A percentile compares a stretch with the other conserved stretches of the same genome.
phyloP scores from a whole-genome alignment of 2,329 filamentous ascomycete genomes.

The Epichloe glyceriae region DNA sequence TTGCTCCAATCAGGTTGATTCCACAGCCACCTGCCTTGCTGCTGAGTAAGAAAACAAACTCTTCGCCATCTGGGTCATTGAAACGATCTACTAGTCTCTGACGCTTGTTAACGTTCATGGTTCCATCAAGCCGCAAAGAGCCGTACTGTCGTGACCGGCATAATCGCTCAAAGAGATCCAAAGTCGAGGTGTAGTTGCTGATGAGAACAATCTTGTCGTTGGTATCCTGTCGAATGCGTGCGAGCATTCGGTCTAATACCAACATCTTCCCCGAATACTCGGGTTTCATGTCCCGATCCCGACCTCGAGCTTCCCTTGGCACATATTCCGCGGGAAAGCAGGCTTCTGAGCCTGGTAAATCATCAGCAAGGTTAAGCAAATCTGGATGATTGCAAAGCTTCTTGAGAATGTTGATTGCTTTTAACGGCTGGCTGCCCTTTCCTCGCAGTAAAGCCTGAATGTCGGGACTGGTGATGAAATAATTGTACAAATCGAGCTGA shows the following conservation, averaged over 20 bases:
- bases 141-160: constrained; percentile 80
- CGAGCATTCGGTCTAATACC: constrained; percentile 95
- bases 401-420: constrained; percentile 92
- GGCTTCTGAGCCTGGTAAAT: constrained; percentile 76
- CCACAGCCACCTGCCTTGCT: constrained; percentile 96
- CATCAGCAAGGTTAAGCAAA: constrained; percentile 66
- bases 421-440: constrained; percentile 90
- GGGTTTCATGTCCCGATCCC: constrained; percentile 82
- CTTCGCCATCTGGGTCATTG: constrained; percentile 79
- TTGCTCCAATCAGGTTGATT: constrained; percentile 88
- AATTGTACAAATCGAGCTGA: constrained; percentile 86
- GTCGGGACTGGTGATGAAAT: constrained; percentile 91
- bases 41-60: constrained; percentile 92
- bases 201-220: constrained; percentile 99
- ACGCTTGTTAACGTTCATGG: constrained; percentile 94
- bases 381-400: constrained; percentile 98
- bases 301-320: constrained; percentile 72
- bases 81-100: constrained; percentile 97
- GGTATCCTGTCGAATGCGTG: constrained; percentile 85
- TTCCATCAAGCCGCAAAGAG: constrained; percentile 79
- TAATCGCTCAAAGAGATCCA: constrained; percentile 86
- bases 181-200: constrained; percentile 93
- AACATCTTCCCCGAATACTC: constrained; percentile 99
- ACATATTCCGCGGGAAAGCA: constrained; percentile 79
- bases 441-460: constrained; percentile 85